Evolutionary conservation across 2,329 filamentous ascomycete genomes (phyloP), one percentile per base, ranked within the genome.

Genomic region (Clonostachys solani): DNA sequence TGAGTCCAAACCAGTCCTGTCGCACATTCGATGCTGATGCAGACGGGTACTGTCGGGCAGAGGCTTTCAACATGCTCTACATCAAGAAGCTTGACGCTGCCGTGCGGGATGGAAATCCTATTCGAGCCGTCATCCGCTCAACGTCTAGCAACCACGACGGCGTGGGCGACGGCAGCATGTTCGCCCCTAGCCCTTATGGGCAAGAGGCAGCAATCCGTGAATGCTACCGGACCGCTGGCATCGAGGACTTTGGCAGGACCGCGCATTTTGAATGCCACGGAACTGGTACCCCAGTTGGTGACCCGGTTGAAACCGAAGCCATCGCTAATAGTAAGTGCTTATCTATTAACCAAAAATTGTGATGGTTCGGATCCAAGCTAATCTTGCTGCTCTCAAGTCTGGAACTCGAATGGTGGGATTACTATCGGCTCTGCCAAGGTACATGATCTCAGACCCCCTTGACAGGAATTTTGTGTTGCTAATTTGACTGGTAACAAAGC

Each of bases 241-340:
- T 63, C 16, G 13, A 17, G 33, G 53, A 62, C 23, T 57, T 61
- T n/a, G 44, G 55, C 2, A 54, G 64, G 12, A 73, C 71, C 0
- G 62, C 57, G 0, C 76, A 66, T 45, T 64, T 75, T 40, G 74
- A 77, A 49, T 66, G 63, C 23, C 74, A 77, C 38, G 73, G 71
- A 0, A 75, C 73, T 0, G 72, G 72, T 1, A 77, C 73, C 0
- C 46, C 53, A 3, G 61, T 58, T 1, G 74, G 74, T 0, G 73
- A 76, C 44, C 67, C 67, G 0, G 55, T 67, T 7, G 73, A 76
- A 46, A 59, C 65, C 1, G 47, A 47, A 0, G 69, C 69, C 0
- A 60, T 75, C 18, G 47, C 42, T 4, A 29, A 29, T 29, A 29
- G 23, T 29, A 29, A 29, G 23, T 29, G 10, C 23, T 29, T 9